Base-by-base conservation (phyloP, 108 stramenopile species). In the Cyclotella cryptica region DNA sequence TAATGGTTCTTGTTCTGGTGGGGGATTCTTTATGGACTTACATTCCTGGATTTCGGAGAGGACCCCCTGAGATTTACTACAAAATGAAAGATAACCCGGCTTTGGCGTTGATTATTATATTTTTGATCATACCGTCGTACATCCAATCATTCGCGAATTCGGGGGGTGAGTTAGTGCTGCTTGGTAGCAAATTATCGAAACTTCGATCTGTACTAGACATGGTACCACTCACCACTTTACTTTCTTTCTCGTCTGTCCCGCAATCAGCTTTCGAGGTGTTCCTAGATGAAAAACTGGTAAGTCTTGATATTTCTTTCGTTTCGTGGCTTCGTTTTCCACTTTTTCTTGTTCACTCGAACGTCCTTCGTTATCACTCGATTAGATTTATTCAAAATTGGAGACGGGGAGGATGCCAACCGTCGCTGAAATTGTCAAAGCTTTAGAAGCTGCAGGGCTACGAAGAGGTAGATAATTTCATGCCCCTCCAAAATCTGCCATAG, bases 331-430 rank as follows among this genome's bases (percentile, higher is more conserved):
- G 2, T 14, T 5, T 10, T 39, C 11, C 53, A 21, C 9, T 22
- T 21, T 46, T n/a, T 54, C 22, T 45, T 46, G 40, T 52, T 62
- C 22, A 69, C 18, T n/a, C n/a, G n/a, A 30, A 40, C 41, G 27
- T 18, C 66, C 52, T 49, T 7, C 21, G 40, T 49, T 39, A 42
- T 8, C 45, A 18, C 29, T n/a, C n/a, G n/a, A 24, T 29, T 19
- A 82, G 81, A 82, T 82, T 39, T 82, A 45, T 82, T 82, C 81
- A 3, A 82, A 82, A 46, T 66, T 82, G 26, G 74, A 82, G 55
- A 75, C 70, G 12, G 81, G 81, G 21, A 75, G 74, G 65, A 82
- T 82, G 81, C 81, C 81, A 5, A 75, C 66, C 62, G 63, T 82
- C 21, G 74, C 54, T 17, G 81, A 82, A 47, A 66, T 82, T 40